Conservation (phyloP, 2,329 filamentous ascomycete species). For the Diatrype stigma region DNA sequence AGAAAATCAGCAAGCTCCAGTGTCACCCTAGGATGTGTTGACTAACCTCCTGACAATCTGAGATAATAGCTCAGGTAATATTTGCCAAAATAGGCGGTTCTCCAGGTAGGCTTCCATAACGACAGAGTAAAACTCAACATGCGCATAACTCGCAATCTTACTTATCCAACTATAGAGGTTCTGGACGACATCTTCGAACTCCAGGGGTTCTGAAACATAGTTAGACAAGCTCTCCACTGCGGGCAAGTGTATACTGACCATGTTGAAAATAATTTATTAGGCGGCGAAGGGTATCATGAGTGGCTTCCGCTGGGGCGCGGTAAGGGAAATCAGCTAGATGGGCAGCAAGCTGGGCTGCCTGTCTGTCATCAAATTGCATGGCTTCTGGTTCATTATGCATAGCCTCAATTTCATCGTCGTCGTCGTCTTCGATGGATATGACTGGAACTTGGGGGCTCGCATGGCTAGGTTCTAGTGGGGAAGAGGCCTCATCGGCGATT, state of each 20-base stretch:
- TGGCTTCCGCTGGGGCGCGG: slow-evolving; percentile 20
- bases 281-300: slow-evolving; percentile 23
- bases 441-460: slow-evolving; percentile 42
- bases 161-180: slow-evolving; percentile 48
- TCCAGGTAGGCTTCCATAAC: slow-evolving; percentile 40
- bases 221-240: slow-evolving; percentile 26
- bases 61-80: slow-evolving; percentile 47
- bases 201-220: slow-evolving; percentile 31
- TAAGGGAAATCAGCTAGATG: slow-evolving; percentile 27
- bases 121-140: slow-evolving; percentile 26
- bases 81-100: slow-evolving; percentile 47
- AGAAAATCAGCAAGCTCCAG: slow-evolving; percentile 5
- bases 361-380: slow-evolving; percentile 9
- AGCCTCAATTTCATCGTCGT: slow-evolving; percentile 25
- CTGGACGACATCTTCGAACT: slow-evolving; percentile 41
- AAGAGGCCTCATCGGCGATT: slow-evolving; percentile 22
- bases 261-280: slow-evolving; percentile 23
- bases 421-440: slow-evolving; percentile 35
- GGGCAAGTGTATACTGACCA: slow-evolving; percentile 16
- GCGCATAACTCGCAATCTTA: slow-evolving; percentile 40
- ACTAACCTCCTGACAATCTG: slow-evolving; percentile 39
- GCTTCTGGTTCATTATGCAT: slow-evolving; percentile 30
- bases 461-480: slow-evolving; percentile 34
- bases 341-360: slow-evolving; percentile 12
- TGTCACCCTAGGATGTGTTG: background rate